phyloP scores from a whole-genome alignment of 2,329 filamentous ascomycete genomes.

The Botrytis elliptica region DNA sequence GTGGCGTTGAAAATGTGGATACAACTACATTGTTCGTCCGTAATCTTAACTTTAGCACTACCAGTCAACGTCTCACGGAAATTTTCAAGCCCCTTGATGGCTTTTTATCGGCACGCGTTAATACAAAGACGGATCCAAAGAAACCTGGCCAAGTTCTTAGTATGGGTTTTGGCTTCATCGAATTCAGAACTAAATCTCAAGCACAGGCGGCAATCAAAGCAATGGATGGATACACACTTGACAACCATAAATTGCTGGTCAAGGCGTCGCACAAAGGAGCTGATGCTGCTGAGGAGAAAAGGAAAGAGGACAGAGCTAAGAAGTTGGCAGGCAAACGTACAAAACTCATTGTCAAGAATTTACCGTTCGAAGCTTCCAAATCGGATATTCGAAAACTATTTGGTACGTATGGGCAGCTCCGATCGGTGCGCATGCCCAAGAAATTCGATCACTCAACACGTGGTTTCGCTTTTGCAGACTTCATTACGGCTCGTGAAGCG shows the following conservation, averaged over 20 bases:
- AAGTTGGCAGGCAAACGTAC: slow-evolving; percentile 74
- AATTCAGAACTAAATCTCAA: slow-evolving; percentile 75
- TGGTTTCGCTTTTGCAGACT: slow-evolving; percentile 96
- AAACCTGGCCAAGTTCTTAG: slow-evolving; percentile 82
- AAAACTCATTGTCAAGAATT: slow-evolving; percentile 97
- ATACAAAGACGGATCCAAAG: slow-evolving; percentile 92
- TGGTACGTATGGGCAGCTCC: slow-evolving; percentile 85
- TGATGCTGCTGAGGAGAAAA: slow-evolving; percentile 84
- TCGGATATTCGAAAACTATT: slow-evolving; percentile 87
- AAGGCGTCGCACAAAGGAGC: slow-evolving; percentile 83
- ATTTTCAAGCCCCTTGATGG: slow-evolving; percentile 80
- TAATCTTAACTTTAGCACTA: slow-evolving; percentile 91
- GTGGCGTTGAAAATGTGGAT: slow-evolving; percentile 54
- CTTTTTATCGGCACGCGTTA: slow-evolving; percentile 85
- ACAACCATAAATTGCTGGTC: slow-evolving; percentile 80
- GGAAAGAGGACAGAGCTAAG: slow-evolving; percentile 78
- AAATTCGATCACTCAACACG: slow-evolving; percentile 87
- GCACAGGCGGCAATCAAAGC: slow-evolving; percentile 75
- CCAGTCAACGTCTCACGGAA: slow-evolving; percentile 70
- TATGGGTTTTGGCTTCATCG: slow-evolving; percentile 96
- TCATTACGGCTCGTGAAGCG: slow-evolving; percentile 86
- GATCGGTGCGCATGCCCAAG: slow-evolving; percentile 89
- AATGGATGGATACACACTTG: slow-evolving; percentile 89
- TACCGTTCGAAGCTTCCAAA: slow-evolving; percentile 93
- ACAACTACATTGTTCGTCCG: slow-evolving; percentile 87